Conservation (phyloP, 495 filamentous ascomycete species). For the Immersiella caudata region DNA sequence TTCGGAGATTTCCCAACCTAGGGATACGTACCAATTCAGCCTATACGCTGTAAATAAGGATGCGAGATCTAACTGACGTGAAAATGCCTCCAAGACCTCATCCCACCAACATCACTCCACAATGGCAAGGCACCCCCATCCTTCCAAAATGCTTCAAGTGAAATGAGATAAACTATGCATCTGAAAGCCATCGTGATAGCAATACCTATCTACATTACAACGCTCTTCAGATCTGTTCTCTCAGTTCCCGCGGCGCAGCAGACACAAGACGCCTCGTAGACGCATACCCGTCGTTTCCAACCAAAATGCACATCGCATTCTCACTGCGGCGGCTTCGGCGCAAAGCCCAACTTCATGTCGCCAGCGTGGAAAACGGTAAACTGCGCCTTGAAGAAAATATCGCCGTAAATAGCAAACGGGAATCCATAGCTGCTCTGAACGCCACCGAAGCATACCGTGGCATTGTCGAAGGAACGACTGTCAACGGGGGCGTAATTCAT, state of each 20-base stretch:
- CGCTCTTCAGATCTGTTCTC: background rate
- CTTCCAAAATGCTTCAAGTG: background rate
- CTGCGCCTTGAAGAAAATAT: slow-evolving; percentile 82
- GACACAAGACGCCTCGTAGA: background rate
- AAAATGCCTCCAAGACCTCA: background rate
- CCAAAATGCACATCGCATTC: background rate
- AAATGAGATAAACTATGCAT: background rate
- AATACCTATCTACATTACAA: background rate
- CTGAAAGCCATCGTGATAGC: background rate
- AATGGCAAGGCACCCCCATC: background rate
- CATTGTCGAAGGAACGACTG: slow-evolving; percentile 39
- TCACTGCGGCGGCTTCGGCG: slow-evolving; percentile 45
- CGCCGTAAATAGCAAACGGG: slow-evolving; percentile 74
- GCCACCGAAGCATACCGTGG: slow-evolving; percentile 64
- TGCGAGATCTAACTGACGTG: background rate
- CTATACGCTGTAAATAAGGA: background rate
- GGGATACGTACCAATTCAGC: background rate
- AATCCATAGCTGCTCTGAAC: slow-evolving; percentile 66
- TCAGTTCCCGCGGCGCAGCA: background rate
- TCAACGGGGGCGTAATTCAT: slow-evolving; percentile 61
- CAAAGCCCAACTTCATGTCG: slow-evolving; percentile 62
- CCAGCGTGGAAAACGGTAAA: slow-evolving; percentile 73
- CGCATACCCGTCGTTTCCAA: background rate
- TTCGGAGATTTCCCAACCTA: no score
- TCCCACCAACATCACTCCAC: background rate